These are phyloP conservation scores for Omphalotus olearius DNA, from an alignment of 1,284 basidiomycete species.

Conservation along the genomic window DNA sequence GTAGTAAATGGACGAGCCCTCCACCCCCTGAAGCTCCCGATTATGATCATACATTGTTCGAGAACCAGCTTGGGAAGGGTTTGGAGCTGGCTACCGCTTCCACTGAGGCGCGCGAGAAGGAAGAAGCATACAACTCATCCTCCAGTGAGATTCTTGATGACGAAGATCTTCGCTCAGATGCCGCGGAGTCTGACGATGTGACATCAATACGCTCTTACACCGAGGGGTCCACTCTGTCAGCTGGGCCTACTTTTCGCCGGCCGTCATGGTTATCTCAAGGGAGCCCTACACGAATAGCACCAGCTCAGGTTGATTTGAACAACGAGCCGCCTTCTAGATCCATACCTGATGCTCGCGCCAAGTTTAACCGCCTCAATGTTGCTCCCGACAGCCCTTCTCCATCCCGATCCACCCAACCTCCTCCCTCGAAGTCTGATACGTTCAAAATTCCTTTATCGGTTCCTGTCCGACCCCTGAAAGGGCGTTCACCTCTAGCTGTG, in stretches of 20 bases:
- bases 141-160: conserved; percentile 62
- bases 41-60: conserved; percentile 61
- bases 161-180: conserved; percentile 54
- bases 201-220: conserved; percentile 58
- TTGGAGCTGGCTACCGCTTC: conserved; percentile 66
- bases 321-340: conserved; percentile 9
- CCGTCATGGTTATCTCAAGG: conserved; percentile 36
- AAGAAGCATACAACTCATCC: conserved; percentile 40
- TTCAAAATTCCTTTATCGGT: conserved; percentile 32
- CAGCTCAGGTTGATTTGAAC: conserved; percentile 15
- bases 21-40: conserved; percentile 73
- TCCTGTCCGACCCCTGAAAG: conserved; percentile 33
- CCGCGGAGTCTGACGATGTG: conserved; percentile 61
- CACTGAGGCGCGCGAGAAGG: conserved; percentile 47
- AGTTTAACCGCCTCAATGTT: conserved; percentile 14
- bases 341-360: conserved; percentile 20
- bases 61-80: conserved; percentile 58
- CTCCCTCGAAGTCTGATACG: conserved; percentile 27
- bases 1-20: conserved; percentile 76
- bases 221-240: conserved; percentile 30
- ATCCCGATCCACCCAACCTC: conserved; percentile 28
- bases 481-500: conserved; percentile 31
- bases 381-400: conserved; percentile 9
- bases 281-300: conserved; percentile 23
- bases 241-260: conserved; percentile 31